Percentiles rank a stretch among this genome's conserved stretches.
phyloP scores from a whole-genome alignment of 768 basidiomycete genomes.

The Naganishia onofrii region DNA sequence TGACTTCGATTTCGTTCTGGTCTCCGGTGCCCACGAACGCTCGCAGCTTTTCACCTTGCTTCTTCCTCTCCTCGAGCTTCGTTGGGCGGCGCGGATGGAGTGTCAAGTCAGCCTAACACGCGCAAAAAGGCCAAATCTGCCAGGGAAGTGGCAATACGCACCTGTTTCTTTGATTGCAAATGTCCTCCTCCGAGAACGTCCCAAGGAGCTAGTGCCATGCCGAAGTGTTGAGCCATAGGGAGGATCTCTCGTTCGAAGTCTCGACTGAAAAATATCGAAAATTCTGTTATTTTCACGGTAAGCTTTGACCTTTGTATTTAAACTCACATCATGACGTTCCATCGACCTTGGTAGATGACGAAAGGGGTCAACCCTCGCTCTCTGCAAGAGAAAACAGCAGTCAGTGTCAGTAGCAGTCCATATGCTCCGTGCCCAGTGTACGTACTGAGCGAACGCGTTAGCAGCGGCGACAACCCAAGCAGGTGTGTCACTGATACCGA shows the following conservation, averaged over 20 bases:
- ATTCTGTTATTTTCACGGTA: background rate
- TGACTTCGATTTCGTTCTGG: slow-evolving; percentile 30
- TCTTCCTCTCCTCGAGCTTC: slow-evolving; percentile 13
- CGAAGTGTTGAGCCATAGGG: slow-evolving; percentile 52
- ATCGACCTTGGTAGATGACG: slow-evolving; percentile 59
- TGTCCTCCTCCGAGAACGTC: slow-evolving; percentile 35
- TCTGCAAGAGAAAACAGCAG: slow-evolving; percentile 53
- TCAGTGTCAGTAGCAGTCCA: slow-evolving; percentile 10
- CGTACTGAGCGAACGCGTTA: slow-evolving; percentile 17
- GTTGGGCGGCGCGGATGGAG: no score
- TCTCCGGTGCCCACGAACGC: background rate
- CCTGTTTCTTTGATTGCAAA: slow-evolving; percentile 32
- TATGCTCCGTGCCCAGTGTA: no score
- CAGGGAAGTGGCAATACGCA: background rate
- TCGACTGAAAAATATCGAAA: slow-evolving; percentile 37
- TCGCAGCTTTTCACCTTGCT: slow-evolving; percentile 18
- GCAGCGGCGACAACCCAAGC: slow-evolving; percentile 57
- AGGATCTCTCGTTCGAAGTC: slow-evolving; percentile 55
- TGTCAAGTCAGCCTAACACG: no score
- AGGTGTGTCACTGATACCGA: slow-evolving; percentile 60
- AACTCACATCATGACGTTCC: slow-evolving; percentile 26
- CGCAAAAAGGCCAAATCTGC: no score
- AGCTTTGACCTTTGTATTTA: background rate
- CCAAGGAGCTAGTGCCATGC: slow-evolving; percentile 38
- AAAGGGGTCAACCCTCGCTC: slow-evolving; percentile 59